Evolutionary conservation across 2,329 filamentous ascomycete species (phyloP).

Genomic region (Claviceps fusiformis): DNA sequence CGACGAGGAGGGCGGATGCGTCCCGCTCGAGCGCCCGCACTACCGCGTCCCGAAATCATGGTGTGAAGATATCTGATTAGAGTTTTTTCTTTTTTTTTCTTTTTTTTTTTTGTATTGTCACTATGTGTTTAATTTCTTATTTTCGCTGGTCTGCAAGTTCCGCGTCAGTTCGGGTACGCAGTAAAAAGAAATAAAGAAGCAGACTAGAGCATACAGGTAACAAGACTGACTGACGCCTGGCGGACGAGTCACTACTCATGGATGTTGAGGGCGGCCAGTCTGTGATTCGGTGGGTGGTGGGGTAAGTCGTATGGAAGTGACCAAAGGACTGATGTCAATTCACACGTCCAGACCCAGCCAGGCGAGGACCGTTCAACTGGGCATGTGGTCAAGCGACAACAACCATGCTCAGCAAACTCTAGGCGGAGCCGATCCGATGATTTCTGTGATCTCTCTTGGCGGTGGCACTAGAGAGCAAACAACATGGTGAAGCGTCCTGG

Average conservation of each 20-base stretch:
- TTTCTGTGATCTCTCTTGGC: not conserved
- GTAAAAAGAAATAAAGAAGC: not conserved
- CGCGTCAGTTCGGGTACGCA: not conserved
- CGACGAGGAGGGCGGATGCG: constrained; percentile 31
- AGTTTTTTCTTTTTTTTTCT: not conserved
- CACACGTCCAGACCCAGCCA: not conserved
- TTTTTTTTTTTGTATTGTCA: not conserved
- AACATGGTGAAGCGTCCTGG: not conserved
- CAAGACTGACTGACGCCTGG: not conserved
- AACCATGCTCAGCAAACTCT: not conserved
- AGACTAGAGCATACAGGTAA: not conserved
- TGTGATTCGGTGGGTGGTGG: not conserved
- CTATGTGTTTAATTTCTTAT: not conserved
- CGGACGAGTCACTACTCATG: not conserved
- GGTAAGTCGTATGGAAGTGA: not conserved
- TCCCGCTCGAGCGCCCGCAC: constrained; percentile 24
- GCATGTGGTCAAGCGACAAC: not conserved
- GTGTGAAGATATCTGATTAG: not conserved
- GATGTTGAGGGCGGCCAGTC: not conserved
- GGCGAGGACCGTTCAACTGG: not conserved
- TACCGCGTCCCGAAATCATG: constrained; percentile 38
- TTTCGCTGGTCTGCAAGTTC: not conserved
- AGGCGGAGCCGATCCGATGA: not conserved
- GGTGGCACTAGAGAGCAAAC: not conserved
- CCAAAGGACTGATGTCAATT: not conserved